Evolutionary conservation across 345 rosid genomes (phyloP).

Genomic region (Nasturtium officinale): DNA sequence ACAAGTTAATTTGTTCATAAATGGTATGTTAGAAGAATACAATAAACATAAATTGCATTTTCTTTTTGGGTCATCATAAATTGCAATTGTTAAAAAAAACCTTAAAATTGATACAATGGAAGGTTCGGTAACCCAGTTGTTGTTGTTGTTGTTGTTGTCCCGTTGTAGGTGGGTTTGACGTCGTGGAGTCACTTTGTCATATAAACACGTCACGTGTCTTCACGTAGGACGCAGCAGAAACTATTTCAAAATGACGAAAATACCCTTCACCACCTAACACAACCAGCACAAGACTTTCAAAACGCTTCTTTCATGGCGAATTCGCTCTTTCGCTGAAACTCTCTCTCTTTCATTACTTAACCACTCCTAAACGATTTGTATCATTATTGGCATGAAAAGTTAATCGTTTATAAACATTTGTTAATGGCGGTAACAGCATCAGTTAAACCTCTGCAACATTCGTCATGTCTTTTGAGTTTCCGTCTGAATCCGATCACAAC

Average conservation of each 20-base stretch:
- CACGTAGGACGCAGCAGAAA: constrained; percentile 44
- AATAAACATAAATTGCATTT: too few species aligned
- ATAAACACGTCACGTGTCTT: constrained; percentile 40
- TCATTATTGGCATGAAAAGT: background rate
- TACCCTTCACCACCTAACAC: constrained; percentile 39
- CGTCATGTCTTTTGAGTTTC: constrained; percentile 33
- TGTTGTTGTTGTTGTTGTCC: too few species aligned
- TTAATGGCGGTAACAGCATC: constrained; percentile 42
- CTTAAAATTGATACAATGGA: background rate
- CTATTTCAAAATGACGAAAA: constrained; percentile 26
- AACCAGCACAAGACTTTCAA: constrained; percentile 15
- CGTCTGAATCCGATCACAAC: constrained; percentile 29
- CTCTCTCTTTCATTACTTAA: background rate
- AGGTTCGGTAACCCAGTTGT: constrained; percentile 26
- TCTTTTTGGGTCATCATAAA: too few species aligned
- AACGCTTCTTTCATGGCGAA: constrained; percentile 38
- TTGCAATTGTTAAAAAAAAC: too few species aligned
- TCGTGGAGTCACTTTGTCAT: constrained; percentile 8
- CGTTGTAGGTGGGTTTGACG: constrained; percentile 34
- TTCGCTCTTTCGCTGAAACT: background rate
- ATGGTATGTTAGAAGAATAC: too few species aligned
- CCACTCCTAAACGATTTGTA: constrained; percentile 3
- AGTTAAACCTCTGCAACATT: constrained; percentile 40
- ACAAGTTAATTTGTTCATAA: too few species aligned
- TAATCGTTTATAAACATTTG: background rate